Conservation (phyloP, 73 alveolate species). For the Uronychia setigera region DNA sequence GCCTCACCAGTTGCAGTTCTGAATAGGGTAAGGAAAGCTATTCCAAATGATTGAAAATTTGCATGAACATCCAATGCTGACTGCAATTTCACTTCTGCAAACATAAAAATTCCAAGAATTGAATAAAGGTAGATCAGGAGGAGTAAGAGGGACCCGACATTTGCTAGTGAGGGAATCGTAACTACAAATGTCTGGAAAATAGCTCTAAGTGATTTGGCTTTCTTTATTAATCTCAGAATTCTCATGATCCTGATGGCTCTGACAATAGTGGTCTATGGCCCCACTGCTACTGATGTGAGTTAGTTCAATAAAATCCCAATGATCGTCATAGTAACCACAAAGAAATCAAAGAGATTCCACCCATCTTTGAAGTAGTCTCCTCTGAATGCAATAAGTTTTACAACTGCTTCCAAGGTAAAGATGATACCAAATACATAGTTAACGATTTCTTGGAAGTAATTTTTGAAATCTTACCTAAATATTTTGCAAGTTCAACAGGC, state of each 20-base stretch:
- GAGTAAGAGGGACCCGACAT: conserved; percentile 62
- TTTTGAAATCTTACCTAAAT: conserved; percentile 10
- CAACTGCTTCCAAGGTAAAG: conserved; percentile 82
- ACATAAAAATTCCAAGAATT: conserved; percentile 48
- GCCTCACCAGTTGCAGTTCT: conserved; percentile 84
- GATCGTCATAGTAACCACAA: conserved; percentile 77
- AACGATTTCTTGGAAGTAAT: conserved; percentile 49
- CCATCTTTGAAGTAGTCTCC: conserved; percentile 80
- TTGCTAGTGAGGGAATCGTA: conserved; percentile 63
- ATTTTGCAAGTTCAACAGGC: conserved; percentile 22
- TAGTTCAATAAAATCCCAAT: conserved; percentile 53
- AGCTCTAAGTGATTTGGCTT: conserved; percentile 56
- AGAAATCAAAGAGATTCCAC: conserved; percentile 94
- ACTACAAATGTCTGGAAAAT: conserved; percentile 61
- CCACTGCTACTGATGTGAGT: conserved; percentile 53
- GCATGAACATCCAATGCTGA: conserved; percentile 20
- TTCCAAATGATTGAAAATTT: conserved; percentile 58
- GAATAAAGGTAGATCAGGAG: conserved; percentile 61
- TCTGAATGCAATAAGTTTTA: conserved; percentile 85
- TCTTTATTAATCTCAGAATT: conserved; percentile 63
- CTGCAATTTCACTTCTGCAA: conserved; percentile 32
- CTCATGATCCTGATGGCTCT: conserved; percentile 71
- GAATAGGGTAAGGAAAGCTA: conserved; percentile 54
- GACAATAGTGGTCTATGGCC: conserved; percentile 51
- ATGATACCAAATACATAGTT: conserved; percentile 80